These are phyloP conservation scores for Solanum bulbocastanum DNA, from an alignment of 257 asterid species.

Conservation along the genomic window DNA sequence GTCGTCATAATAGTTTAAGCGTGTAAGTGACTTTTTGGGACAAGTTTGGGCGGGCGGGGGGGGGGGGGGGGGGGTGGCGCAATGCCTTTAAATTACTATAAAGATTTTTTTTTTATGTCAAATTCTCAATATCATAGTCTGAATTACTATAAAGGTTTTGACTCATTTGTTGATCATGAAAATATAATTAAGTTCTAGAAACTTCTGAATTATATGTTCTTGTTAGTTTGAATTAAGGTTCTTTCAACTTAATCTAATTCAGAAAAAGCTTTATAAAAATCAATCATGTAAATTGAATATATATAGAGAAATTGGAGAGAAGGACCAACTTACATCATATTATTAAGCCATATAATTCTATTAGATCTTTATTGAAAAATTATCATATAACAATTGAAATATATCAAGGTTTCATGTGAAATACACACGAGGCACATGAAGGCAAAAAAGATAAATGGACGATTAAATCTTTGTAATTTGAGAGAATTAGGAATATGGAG, in stretches of 20 bases:
- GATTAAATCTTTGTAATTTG: not conserved
- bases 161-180: not conserved
- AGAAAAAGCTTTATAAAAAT: not conserved
- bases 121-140: too few relatives aligned
- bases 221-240: too few relatives aligned
- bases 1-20: too few relatives aligned
- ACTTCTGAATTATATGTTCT: not conserved
- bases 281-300: not conserved
- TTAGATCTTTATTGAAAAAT: not conserved
- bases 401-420: too few relatives aligned
- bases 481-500: not conserved
- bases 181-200: not conserved
- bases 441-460: not conserved
- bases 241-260: not conserved
- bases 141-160: not conserved
- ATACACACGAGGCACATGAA: not conserved
- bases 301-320: not conserved
- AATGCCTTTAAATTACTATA: too few relatives aligned
- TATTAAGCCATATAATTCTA: not conserved
- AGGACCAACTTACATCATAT: too few relatives aligned
- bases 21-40: too few relatives aligned
- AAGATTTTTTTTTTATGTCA: too few relatives aligned
- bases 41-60: too few relatives aligned
- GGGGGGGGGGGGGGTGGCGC: too few relatives aligned
- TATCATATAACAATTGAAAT: not conserved